A percentile compares a stretch with the other conserved stretches of the same genome.
Evolutionary conservation across 2,329 filamentous ascomycete species (phyloP).

Genomic region (Rosellinia necatrix): DNA sequence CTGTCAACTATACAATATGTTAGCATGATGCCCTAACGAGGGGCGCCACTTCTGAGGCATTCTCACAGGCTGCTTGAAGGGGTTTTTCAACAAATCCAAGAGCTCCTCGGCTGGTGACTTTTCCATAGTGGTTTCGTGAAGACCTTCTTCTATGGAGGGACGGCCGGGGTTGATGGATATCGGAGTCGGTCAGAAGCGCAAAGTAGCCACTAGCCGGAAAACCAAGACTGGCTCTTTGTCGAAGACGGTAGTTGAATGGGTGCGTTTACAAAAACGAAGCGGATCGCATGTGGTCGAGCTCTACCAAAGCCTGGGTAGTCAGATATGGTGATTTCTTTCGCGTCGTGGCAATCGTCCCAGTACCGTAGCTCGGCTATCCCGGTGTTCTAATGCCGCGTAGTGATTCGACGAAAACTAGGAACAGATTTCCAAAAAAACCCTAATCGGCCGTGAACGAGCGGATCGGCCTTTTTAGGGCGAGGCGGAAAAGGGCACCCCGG

Average conservation of each 20-base stretch:
- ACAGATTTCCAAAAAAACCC: background rate
- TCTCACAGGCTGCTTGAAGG: conserved; percentile 54
- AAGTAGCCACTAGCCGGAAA: background rate
- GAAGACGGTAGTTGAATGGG: background rate
- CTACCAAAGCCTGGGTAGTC: background rate
- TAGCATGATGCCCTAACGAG: conserved; percentile 2
- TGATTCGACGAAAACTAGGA: background rate
- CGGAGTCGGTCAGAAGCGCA: background rate
- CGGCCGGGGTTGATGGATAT: background rate
- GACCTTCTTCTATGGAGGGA: background rate
- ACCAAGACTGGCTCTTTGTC: background rate
- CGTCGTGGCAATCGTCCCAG: background rate
- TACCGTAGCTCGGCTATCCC: background rate
- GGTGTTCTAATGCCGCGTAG: background rate
- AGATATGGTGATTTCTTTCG: background rate
- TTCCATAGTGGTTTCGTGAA: background rate
- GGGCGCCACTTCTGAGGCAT: background rate
- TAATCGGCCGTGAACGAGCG: conserved; percentile 10
- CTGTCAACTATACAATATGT: conserved; percentile 45
- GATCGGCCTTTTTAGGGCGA: background rate
- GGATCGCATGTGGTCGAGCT: conserved; percentile 1
- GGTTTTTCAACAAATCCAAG: conserved; percentile 54
- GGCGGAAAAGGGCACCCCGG: background rate
- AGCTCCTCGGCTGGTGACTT: conserved; percentile 46
- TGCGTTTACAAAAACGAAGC: background rate